Conservation (phyloP, 2,329 filamentous ascomycete species). For the Colletotrichum sp. region DNA sequence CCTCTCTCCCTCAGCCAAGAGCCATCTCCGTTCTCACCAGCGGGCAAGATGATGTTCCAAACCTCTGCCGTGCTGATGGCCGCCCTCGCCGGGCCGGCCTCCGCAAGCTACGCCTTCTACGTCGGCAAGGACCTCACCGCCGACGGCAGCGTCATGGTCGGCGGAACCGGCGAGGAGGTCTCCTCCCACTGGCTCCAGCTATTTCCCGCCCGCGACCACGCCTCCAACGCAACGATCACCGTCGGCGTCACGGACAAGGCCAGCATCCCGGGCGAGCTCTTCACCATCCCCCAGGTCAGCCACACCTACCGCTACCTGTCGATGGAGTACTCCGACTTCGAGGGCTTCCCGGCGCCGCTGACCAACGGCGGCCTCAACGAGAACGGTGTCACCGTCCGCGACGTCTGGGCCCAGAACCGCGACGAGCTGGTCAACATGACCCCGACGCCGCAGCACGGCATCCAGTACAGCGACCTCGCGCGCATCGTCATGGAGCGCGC, state of each 20-base stretch:
- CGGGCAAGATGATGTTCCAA: slow-evolving; percentile 7
- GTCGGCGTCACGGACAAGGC: slow-evolving; percentile 46
- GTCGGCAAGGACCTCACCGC: slow-evolving; percentile 49
- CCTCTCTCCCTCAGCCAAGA: not conserved
- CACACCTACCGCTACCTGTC: slow-evolving; percentile 31
- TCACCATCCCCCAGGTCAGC: slow-evolving; percentile 27
- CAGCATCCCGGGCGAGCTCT: slow-evolving; percentile 33
- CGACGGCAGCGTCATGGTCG: slow-evolving; percentile 46
- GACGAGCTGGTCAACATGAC: slow-evolving; percentile 44
- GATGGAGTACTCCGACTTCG: slow-evolving; percentile 39
- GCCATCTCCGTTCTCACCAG: not conserved
- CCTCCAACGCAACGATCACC: slow-evolving; percentile 43
- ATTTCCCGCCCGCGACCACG: slow-evolving; percentile 44
- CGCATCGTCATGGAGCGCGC: slow-evolving; percentile 44
- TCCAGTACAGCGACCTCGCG: slow-evolving; percentile 46
- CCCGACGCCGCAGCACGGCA: slow-evolving; percentile 40
- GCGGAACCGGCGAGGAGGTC: slow-evolving; percentile 51
- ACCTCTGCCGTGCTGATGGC: slow-evolving; percentile 7
- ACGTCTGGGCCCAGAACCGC: slow-evolving; percentile 44
- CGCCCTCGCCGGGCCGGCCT: slow-evolving; percentile 19
- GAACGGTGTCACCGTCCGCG: slow-evolving; percentile 42
- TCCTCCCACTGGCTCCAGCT: slow-evolving; percentile 52
- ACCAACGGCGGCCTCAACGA: slow-evolving; percentile 49
- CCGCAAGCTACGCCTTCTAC: slow-evolving; percentile 53
- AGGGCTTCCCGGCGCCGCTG: slow-evolving; percentile 46